Base-by-base conservation (phyloP, 345 rosid genomes). In the Trapa incisa region DNA sequence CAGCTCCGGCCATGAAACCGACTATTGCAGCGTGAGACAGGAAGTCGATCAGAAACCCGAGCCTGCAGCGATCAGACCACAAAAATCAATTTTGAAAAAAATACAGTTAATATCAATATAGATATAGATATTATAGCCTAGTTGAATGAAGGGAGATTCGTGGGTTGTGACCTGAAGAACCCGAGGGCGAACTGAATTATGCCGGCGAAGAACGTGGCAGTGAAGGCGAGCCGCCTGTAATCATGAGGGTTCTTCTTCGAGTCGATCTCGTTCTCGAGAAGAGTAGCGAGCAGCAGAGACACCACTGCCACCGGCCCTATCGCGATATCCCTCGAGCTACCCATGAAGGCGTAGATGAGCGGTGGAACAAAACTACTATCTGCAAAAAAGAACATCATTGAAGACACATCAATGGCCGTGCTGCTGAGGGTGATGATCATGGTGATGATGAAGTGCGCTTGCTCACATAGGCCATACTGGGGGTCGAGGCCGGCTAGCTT, bases 301-400 rank as follows among this genome's bases (percentile, higher is more conserved):
- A 76, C 75, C 22, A 82, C 80, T 3, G 86, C 79, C 7, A 80
- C 80, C 5, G 86, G 85, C 22, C 89, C 84, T 5, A 84, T 72
- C 22, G 78, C 89, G 14, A 80, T 53, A 58, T 84, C 81, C 65
- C 68, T 77, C 41, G 89, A 84, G 69, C 83, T 84, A 32, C 89
- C 89, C 76, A 82, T 64, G 69, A 80, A 69, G 5, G 89, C 75
- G 42, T 82, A 82, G 60, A 84, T 70, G 63, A 82, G 71, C 29
- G 86, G 85, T 37, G 89, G 89, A 72, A 84, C 86, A 65, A 84
- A 82, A 71, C 85, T 82, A 54, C 80, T 76, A 65, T 82, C 89
- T 84, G 61, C 29, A 22, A 22, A 22, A 22, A 29, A 57, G 37
- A 60, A 39, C 42, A 9, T 35, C 38, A 47, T 32, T 1, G n/a